Evolutionary conservation across 352 stramenopile species (phyloP), one percentile per base, ranked within the genome.

Genomic region (Albugo laibachii): DNA sequence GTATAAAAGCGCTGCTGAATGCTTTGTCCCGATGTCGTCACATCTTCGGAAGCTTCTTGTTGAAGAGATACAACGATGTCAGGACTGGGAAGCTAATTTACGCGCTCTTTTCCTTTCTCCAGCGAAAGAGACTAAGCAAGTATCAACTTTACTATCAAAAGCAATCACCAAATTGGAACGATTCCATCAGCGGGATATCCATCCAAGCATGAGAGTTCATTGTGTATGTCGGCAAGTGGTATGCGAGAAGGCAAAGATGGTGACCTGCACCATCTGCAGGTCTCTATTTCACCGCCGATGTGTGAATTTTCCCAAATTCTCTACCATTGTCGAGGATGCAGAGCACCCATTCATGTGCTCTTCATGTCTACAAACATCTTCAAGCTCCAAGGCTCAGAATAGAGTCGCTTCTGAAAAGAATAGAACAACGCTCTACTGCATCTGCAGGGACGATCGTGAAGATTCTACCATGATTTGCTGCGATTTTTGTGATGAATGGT

Each of bases 401-500:
- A 8, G 24, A 10, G 8, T 31, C 24, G 8, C 24, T 8, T 10
- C 24, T 10, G 24, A 31, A 31, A 10, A 10, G 24, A 31, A 31
- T 31, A 8, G 3, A 10, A 51, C 58, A 21, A 59, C 59, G 21
- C 47, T 80, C 11, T 91, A 85, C 45, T 91, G 77, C 39, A 48
- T 76, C n/a, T 91, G 77, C 20, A 63, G 77, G 19, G 66, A 68
- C 5, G 47, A 53, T 0, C 6, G 42, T 12, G 77, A 91, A 19
- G 56, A 67, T 36, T 49, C 63, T n/a, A 64, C 77, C 14, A 91
- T 91, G 77, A 83, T 91, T 41, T 91, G 77, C 58, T 91, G 77
- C 49, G 77, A 91, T 42, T 79, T 82, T 45, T 91, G 77, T 36
- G 77, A 91, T 49, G 77, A 91, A 60, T 91, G 77, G 77, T 91